A percentile compares a stretch with the other conserved stretches of the same genome.
Evolutionary conservation across 352 stramenopile species (phyloP).

Genomic region (Blastocystis sp.): DNA sequence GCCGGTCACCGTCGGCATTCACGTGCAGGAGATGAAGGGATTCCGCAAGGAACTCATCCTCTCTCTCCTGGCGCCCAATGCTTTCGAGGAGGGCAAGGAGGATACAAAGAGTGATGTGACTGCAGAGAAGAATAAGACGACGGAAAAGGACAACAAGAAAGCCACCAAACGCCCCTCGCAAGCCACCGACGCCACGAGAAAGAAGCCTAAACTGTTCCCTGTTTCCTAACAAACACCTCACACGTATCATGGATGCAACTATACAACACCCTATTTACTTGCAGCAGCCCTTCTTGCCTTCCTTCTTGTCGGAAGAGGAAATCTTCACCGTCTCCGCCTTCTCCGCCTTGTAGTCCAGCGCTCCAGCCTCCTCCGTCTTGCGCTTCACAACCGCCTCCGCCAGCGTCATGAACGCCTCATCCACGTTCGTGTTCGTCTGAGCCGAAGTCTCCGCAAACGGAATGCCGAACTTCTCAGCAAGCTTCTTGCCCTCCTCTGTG

Average conservation of each 20-base stretch:
- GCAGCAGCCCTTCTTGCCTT: slow-evolving; percentile 54
- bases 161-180: too few relatives aligned
- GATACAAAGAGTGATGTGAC: neutral
- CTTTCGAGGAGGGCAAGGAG: slow-evolving; percentile 35
- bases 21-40: slow-evolving; percentile 55
- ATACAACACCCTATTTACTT: slow-evolving; percentile 33
- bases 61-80: slow-evolving; percentile 8
- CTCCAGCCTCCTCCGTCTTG: slow-evolving; percentile 38
- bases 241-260: slow-evolving; percentile 26
- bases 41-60: slow-evolving; percentile 59
- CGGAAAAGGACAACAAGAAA: slow-evolving; percentile 14
- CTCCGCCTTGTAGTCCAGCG: slow-evolving; percentile 53
- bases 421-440: slow-evolving; percentile 88
- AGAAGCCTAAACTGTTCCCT: too few relatives aligned
- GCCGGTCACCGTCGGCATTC: slow-evolving; percentile 58
- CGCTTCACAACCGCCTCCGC: slow-evolving; percentile 53
- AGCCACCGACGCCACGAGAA: too few relatives aligned
- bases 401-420: slow-evolving; percentile 64
- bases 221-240: neutral
- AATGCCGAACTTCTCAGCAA: slow-evolving; percentile 80
- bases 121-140: slow-evolving; percentile 19
- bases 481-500: slow-evolving; percentile 80
- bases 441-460: slow-evolving; percentile 86
- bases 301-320: slow-evolving; percentile 44
- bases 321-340: slow-evolving; percentile 53